Percentiles rank a stretch among this genome's conserved stretches.
Evolutionary conservation across 2,329 filamentous ascomycete genomes (phyloP).

Genomic region (Fusarium udum): DNA sequence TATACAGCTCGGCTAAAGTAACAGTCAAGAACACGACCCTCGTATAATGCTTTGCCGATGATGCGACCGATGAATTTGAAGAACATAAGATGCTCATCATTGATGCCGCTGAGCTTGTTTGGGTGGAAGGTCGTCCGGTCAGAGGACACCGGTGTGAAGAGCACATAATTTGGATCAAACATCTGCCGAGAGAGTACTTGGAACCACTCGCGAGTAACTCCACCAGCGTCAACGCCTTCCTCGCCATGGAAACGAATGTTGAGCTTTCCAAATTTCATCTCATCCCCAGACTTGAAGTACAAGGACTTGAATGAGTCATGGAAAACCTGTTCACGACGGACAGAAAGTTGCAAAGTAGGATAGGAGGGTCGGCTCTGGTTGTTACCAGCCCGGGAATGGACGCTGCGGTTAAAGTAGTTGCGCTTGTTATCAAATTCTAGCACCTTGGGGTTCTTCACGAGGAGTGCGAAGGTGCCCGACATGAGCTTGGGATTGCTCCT

Average conservation of each 20-base stretch:
- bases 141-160: slow-evolving; percentile 96
- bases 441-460: slow-evolving; percentile 99
- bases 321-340: slow-evolving; percentile 96
- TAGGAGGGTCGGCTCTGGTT: slow-evolving; percentile 75
- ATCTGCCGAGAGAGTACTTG: slow-evolving; percentile 96
- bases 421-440: slow-evolving; percentile 99
- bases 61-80: slow-evolving; percentile 99
- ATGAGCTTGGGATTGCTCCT: slow-evolving; percentile 97
- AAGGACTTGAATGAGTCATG: slow-evolving; percentile 98
- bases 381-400: slow-evolving; percentile 75
- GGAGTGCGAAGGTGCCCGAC: slow-evolving; percentile 94
- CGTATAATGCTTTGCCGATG: slow-evolving; percentile 97
- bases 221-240: slow-evolving; percentile 96
- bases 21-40: slow-evolving; percentile 93
- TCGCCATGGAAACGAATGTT: slow-evolving; percentile 98
- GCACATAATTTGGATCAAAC: slow-evolving; percentile 97
- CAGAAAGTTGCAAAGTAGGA: slow-evolving; percentile 82
- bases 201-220: slow-evolving; percentile 99
- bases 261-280: slow-evolving; percentile 99
- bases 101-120: slow-evolving; percentile 92
- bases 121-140: slow-evolving; percentile 99
- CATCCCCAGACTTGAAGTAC: slow-evolving; percentile 94
- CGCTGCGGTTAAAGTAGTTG: slow-evolving; percentile 95
- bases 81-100: slow-evolving; percentile 94
- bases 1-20: slow-evolving; percentile 99